Evolutionary conservation across 495 filamentous ascomycete genomes (phyloP), one percentile per base, ranked within the genome.

Genomic region (Penicillium macrosclerotiorum): DNA sequence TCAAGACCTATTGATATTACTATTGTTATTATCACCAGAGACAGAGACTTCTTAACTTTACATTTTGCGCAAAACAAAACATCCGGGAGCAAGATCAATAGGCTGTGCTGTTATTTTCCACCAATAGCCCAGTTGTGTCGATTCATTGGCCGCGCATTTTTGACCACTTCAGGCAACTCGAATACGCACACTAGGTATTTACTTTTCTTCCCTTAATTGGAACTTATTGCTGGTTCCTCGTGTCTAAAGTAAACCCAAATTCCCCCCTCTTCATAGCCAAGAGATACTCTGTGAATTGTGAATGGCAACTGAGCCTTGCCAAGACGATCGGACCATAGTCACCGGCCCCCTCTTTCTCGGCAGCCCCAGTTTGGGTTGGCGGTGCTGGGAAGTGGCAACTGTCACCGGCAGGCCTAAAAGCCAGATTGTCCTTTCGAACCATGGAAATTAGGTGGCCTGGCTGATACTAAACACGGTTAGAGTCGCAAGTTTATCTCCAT

Each of bases 401-500:
- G 55, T 61, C 58, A 61, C 42, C 47, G 41, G 54, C 45, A 55
- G 55, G 51, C 36, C 58, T 59, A 46, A 61, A 52, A 50, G 33
- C 51, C 44, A 40, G 29, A 32, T 43, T 49, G 16, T 9, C 22
- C 36, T 34, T 34, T 3, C 8, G 40, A 52, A 46, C 55, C 52
- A 51, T 59, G 55, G 58, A 36, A 45, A 35, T 19, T 17, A 11
- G 29, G 29, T 20, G 22, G 29, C 30, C 37, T 36, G 14, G 36
- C 31, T 43, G 31, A 32, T 33, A 45, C 37, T 39, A 37, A 51
- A 19, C 22, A 18, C 8, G 23, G 24, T 14, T 51, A 33, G 37
- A 41, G 24, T 37, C 37, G 23, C 30, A 22, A 35, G 31, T 37
- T 24, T 16, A 34, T 38, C 36, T 14, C 36, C 36, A 38, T 38